A percentile compares a stretch with the other conserved stretches of the same genome.
phyloP scores from a whole-genome alignment of 1,284 basidiomycete species.

The Taiwanofungus camphoratus region DNA sequence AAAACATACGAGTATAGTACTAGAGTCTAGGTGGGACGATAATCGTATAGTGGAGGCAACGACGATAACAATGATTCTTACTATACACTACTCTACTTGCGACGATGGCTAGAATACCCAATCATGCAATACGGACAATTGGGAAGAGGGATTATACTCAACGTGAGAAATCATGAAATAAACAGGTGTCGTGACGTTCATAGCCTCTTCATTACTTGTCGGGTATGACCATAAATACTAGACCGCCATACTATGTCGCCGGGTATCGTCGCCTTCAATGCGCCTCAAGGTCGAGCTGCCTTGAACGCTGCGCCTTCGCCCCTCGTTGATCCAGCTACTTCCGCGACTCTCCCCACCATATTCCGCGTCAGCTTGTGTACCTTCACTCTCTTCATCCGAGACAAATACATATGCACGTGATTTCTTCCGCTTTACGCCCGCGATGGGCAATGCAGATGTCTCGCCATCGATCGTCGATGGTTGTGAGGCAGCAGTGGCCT shows the following conservation, averaged over 20 bases:
- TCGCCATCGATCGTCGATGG: slow-evolving; percentile 15
- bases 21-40: too few relatives aligned
- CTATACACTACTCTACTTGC: slow-evolving; percentile 10
- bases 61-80: slow-evolving; percentile 2
- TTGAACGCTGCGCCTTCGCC: slow-evolving; percentile 42
- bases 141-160: slow-evolving; percentile 1
- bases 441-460: slow-evolving; percentile 12
- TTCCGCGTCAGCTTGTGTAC: slow-evolving; percentile 62
- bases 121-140: slow-evolving; percentile 4
- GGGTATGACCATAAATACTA: slow-evolving; percentile 11
- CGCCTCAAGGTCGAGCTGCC: slow-evolving; percentile 16
- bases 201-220: not conserved
- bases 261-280: slow-evolving; percentile 30
- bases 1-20: too few relatives aligned
- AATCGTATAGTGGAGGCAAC: too few relatives aligned
- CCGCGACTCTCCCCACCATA: slow-evolving; percentile 32
- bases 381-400: slow-evolving; percentile 55
- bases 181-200: slow-evolving; percentile 3
- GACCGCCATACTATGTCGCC: slow-evolving; percentile 35
- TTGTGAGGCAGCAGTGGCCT: slow-evolving; percentile 16
- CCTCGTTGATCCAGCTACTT: slow-evolving; percentile 49
- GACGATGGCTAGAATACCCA: not conserved
- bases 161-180: slow-evolving; percentile 1
- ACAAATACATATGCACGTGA: slow-evolving; percentile 40
- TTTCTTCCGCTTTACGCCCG: slow-evolving; percentile 43